A percentile compares a stretch with the other conserved stretches of the same genome.
These are phyloP conservation scores for Fusarium sp. DNA, from an alignment of 2,329 filamentous ascomycete genomes.

Conservation along the genomic window DNA sequence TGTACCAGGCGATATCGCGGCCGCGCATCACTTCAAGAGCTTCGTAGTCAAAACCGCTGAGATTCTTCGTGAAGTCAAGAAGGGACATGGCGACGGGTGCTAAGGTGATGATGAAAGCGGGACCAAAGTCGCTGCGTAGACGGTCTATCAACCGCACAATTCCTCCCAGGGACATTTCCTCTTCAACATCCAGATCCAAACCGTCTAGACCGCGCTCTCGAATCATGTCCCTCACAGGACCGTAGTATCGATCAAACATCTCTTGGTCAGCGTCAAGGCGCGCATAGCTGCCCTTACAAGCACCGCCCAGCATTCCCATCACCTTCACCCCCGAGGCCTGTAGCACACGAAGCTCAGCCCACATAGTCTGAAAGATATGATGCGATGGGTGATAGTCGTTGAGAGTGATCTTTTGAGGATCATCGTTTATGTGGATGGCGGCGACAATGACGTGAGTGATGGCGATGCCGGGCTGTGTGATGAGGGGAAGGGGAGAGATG, in stretches of 20 bases:
- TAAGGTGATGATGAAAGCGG: conserved; percentile 79
- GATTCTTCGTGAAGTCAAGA: conserved; percentile 64
- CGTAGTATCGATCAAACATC: conserved; percentile 79
- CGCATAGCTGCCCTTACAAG: conserved; percentile 77
- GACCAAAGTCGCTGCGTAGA: conserved; percentile 75
- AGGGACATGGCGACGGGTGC: conserved; percentile 83
- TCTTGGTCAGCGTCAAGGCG: conserved; percentile 66
- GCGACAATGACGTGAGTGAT: conserved; percentile 87
- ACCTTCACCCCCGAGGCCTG: conserved; percentile 81
- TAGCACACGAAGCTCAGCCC: conserved; percentile 79
- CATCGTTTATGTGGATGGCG: conserved; percentile 83
- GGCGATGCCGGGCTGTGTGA: conserved; percentile 59
- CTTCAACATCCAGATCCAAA: conserved; percentile 83
- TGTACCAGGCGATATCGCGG: conserved; percentile 82
- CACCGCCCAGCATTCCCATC: conserved; percentile 88
- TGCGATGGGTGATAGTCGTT: conserved; percentile 82
- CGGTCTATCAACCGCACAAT: conserved; percentile 75
- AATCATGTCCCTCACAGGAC: conserved; percentile 74
- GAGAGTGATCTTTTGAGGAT: conserved; percentile 74
- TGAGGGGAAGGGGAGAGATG: conserved; percentile 65
- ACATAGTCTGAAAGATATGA: conserved; percentile 75
- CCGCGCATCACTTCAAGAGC: conserved; percentile 76
- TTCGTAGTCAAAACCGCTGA: conserved; percentile 86
- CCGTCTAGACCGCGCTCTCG: conserved; percentile 72
- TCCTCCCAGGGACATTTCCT: conserved; percentile 75